Conservation (phyloP, 306 rosid species). For the cucumber (Cucumis sativus) region DNA sequence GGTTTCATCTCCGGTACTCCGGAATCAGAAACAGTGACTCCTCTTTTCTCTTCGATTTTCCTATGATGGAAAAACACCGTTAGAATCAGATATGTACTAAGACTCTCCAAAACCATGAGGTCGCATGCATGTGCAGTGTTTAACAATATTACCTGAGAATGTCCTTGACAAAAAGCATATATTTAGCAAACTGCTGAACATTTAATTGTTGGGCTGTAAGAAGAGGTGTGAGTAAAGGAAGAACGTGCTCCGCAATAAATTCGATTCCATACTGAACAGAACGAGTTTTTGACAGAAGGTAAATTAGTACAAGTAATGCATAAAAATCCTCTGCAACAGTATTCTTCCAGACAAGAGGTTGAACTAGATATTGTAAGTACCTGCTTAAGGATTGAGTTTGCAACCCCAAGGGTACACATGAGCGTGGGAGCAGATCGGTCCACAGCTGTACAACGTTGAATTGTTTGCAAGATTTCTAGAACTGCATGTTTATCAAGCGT, state of each 20-base stretch:
- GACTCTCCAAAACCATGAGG: neutral
- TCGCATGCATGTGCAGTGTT: neutral
- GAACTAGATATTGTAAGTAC: constrained; percentile 21
- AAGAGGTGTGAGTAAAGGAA: constrained; percentile 71
- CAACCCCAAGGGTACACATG: constrained; percentile 97
- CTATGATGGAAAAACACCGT: constrained; percentile 26
- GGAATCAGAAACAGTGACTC: constrained; percentile 69
- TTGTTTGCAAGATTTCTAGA: constrained; percentile 79
- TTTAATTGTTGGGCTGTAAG: constrained; percentile 85
- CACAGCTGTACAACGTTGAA: constrained; percentile 95
- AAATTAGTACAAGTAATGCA: constrained; percentile 7
- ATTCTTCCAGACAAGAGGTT: neutral
- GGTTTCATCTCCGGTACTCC: constrained; percentile 57
- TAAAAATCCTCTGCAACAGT: neutral
- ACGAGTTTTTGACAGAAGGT: constrained; percentile 15
- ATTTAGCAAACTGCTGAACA: constrained; percentile 96
- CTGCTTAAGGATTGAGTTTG: constrained; percentile 86
- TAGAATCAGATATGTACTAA: neutral
- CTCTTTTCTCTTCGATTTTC: constrained; percentile 90
- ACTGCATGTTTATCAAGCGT: constrained; percentile 77
- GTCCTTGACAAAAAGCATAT: constrained; percentile 97
- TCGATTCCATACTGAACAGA: constrained; percentile 75
- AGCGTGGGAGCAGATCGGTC: constrained; percentile 96
- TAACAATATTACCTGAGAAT: constrained; percentile 51
- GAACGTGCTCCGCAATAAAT: constrained; percentile 93